phyloP scores from a whole-genome alignment of 2,329 filamentous ascomycete species.

The Endothia cerciana region DNA sequence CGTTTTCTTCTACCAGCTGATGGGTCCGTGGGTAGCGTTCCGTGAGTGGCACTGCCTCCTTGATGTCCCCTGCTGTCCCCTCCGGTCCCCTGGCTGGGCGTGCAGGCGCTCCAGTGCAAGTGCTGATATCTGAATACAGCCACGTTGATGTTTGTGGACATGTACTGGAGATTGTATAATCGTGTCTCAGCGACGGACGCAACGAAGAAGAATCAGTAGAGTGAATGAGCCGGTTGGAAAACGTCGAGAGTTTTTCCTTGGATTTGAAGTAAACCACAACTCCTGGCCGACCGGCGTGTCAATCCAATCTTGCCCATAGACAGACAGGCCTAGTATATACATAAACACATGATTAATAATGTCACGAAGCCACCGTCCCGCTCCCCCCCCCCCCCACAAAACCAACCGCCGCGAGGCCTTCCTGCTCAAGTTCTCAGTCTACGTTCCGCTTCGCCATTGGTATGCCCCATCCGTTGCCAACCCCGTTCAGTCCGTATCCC shows the following conservation, averaged over 20 bases:
- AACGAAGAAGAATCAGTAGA: constrained; percentile 48
- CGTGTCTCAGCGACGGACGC: constrained; percentile 42
- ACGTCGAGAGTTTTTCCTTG: neutral
- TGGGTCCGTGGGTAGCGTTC: constrained; percentile 55
- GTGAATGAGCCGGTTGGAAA: neutral
- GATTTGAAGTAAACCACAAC: neutral
- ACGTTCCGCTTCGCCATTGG: constrained; percentile 50
- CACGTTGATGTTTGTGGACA: constrained; percentile 54
- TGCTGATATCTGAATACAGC: constrained; percentile 42
- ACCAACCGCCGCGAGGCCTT: too few relatives aligned
- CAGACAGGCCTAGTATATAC: constrained; percentile 22
- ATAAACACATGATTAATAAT: constrained; percentile 18
- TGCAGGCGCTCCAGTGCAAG: neutral
- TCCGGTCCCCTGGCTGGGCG: too few relatives aligned
- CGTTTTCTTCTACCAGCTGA: constrained; percentile 52
- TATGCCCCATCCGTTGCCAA: constrained; percentile 62
- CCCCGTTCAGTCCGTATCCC: constrained; percentile 54
- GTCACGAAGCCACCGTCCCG: constrained; percentile 8
- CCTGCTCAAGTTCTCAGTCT: constrained; percentile 6
- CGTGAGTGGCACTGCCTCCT: constrained; percentile 47
- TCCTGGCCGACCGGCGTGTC: constrained; percentile 5
- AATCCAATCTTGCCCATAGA: constrained; percentile 22
- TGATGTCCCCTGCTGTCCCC: neutral
- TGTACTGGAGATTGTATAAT: constrained; percentile 55
- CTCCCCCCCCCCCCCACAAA: constrained; percentile 44